Percentiles rank a stretch among this genome's conserved stretches.
phyloP scores from a whole-genome alignment of 2,329 filamentous ascomycete genomes.

The Pseudogymnoascus sp. region DNA sequence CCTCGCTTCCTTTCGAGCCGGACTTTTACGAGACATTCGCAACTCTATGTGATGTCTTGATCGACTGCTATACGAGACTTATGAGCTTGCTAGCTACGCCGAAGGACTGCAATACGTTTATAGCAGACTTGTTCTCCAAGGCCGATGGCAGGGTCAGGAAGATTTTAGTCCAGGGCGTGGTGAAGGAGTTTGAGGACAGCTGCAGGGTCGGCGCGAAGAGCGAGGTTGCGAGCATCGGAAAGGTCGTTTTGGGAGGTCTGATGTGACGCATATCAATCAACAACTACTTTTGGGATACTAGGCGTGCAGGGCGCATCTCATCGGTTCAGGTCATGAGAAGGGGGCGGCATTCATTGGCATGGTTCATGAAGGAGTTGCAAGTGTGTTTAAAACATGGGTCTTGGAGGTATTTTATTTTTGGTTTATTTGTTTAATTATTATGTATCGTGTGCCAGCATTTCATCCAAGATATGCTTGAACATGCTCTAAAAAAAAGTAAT shows the following conservation, averaged over 20 bases:
- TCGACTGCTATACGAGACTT: conserved; percentile 80
- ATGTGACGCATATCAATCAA: conserved; percentile 40
- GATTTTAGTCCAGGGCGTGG: conserved; percentile 75
- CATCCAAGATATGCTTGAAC: not conserved
- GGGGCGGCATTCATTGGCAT: conserved; percentile 9
- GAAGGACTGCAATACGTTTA: conserved; percentile 56
- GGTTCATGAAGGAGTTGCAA: conserved; percentile 3
- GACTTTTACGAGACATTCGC: conserved; percentile 97
- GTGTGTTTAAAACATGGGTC: conserved; percentile 4
- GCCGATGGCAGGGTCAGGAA: conserved; percentile 80
- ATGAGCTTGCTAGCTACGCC: conserved; percentile 67
- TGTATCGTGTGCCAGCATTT: not conserved
- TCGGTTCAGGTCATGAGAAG: not conserved
- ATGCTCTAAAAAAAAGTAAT: conserved; percentile 2
- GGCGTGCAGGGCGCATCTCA: conserved; percentile 2
- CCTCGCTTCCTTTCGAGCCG: conserved; percentile 85
- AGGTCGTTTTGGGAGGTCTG: conserved; percentile 79
- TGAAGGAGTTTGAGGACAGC: conserved; percentile 88
- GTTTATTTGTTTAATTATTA: conserved; percentile 2
- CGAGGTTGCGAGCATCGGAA: conserved; percentile 78
- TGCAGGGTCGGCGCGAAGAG: conserved; percentile 66
- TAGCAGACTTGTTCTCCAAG: conserved; percentile 84
- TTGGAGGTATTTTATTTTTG: not conserved
- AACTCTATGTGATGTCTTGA: conserved; percentile 88
- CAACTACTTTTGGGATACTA: conserved; percentile 1